A percentile compares a stretch with the other conserved stretches of the same genome.
These are phyloP conservation scores for Naegleria gruberi DNA, from an alignment of 208 protist genomes.

Conservation along the genomic window DNA sequence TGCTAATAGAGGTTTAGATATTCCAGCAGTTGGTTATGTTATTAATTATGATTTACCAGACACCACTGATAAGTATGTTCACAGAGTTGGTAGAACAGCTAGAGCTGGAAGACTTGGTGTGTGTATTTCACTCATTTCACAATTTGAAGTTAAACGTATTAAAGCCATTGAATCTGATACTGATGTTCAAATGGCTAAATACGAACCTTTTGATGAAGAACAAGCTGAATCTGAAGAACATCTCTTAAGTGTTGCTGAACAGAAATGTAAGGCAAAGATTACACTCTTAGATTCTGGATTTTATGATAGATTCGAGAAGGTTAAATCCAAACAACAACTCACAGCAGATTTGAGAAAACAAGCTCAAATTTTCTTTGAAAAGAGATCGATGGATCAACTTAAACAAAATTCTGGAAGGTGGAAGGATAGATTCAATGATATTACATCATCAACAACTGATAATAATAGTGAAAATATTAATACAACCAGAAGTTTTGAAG, in stretches of 20 bases:
- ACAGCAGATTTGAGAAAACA: not conserved
- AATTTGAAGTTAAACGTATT: not conserved
- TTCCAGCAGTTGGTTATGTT: conserved; percentile 61
- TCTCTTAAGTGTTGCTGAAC: not conserved
- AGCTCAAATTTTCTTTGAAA: conserved; percentile 6
- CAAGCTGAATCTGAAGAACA: not conserved
- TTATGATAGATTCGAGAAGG: not conserved
- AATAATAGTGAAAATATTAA: no score
- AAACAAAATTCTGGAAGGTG: not conserved
- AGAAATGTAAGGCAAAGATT: not conserved
- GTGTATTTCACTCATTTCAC: not conserved
- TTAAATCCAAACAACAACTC: not conserved
- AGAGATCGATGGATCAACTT: not conserved
- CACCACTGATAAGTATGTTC: conserved; percentile 80
- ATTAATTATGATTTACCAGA: conserved; percentile 69
- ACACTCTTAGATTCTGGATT: not conserved
- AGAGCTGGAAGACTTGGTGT: conserved; percentile 45
- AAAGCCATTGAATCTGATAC: not conserved
- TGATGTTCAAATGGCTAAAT: not conserved
- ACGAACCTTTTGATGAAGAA: not conserved
- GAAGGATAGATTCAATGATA: no score
- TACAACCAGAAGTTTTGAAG: no score
- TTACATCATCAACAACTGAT: no score
- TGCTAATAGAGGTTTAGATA: conserved; percentile 68
- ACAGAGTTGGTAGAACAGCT: conserved; percentile 84